Base-by-base conservation (phyloP, 2,329 filamentous ascomycete genomes). In the Diaporthe velutina region DNA sequence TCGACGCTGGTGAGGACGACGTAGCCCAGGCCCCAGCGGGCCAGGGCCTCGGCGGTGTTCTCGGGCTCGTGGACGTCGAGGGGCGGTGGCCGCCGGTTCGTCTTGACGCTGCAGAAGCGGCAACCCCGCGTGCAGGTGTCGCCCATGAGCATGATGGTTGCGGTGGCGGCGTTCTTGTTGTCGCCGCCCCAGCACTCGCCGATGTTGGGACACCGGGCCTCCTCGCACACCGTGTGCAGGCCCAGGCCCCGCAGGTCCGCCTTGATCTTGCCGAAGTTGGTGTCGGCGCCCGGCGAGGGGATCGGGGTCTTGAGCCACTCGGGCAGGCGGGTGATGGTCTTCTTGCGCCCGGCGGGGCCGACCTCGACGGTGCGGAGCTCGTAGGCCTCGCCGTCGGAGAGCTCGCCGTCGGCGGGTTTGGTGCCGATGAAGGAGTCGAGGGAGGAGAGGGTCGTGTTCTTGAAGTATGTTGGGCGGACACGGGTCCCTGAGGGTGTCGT, bases 71-170 rank as follows among this genome's bases (percentile, higher is more conserved):
- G 96, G 2, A 95, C 94, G 83, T 99, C 97, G 67, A 99, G 89
- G 15, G 97, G 94, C 55, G 93, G 86, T 17, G 95, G 92, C 1
- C 88, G 86, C 57, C 94, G 92, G 74, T 87, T 93, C 4, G 97
- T 99, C 89, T 98, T 98, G 70, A 99, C 97, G 78, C 93, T 95
- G 89, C 97, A 99, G 88, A 99, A 99, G 71, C 97, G 92, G 85
- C 97, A 99, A 25, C 96, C 97, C 75, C 97, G 91, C 25, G 97
- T 99, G 85, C 97, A 99, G 12, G 96, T 98, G 84, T 99, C 97
- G 77, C 97, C 97, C 96, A 98, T 98, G 64, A 99, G 87, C 97
- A 99, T 99, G 84, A 99, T 98, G 15, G 97, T 99, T 3, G 97
- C 97, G 42, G 97, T 99, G 6, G 97, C 97, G 35, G 95, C 93